Percentiles rank a stretch among this genome's conserved stretches.
phyloP scores from a whole-genome alignment of 148 eudicot genomes.

The Arbutus unedo region DNA sequence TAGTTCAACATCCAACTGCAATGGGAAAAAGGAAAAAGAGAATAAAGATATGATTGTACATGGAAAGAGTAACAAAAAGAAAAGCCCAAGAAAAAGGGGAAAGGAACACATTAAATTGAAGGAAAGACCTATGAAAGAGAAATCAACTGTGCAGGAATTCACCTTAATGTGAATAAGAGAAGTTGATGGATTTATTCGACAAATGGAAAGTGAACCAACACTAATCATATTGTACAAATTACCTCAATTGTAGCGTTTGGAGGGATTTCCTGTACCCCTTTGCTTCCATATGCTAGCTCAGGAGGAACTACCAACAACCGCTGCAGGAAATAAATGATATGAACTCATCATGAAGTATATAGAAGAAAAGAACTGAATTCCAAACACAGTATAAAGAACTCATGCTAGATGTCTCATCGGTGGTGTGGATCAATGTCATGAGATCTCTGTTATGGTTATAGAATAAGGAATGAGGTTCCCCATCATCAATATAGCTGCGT shows the following conservation, averaged over 20 bases:
- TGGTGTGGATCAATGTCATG: neutral
- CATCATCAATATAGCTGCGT: neutral
- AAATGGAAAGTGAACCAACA: neutral
- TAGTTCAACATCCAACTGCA: conserved; percentile 8
- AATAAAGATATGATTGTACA: neutral
- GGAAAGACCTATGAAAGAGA: neutral
- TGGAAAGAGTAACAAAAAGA: neutral
- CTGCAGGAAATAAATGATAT: conserved; percentile 34
- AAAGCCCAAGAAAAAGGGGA: neutral
- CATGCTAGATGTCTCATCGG: neutral
- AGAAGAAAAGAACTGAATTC: neutral
- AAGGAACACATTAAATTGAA: neutral
- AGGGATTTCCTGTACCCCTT: conserved; percentile 98
- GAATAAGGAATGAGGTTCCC: neutral
- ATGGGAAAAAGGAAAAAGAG: neutral
- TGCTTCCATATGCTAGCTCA: conserved; percentile 89
- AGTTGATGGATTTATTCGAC: neutral
- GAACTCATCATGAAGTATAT: neutral
- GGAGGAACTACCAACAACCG: conserved; percentile 84
- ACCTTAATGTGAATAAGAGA: too few species aligned
- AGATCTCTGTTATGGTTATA: neutral
- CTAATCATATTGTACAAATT: neutral
- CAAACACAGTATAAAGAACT: neutral
- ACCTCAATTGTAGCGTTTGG: conserved; percentile 97
- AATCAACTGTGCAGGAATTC: too few species aligned